A percentile compares a stretch with the other conserved stretches of the same genome.
These are phyloP conservation scores for Huntiella abstrusa DNA, from an alignment of 2,329 filamentous ascomycete genomes.

Conservation along the genomic window DNA sequence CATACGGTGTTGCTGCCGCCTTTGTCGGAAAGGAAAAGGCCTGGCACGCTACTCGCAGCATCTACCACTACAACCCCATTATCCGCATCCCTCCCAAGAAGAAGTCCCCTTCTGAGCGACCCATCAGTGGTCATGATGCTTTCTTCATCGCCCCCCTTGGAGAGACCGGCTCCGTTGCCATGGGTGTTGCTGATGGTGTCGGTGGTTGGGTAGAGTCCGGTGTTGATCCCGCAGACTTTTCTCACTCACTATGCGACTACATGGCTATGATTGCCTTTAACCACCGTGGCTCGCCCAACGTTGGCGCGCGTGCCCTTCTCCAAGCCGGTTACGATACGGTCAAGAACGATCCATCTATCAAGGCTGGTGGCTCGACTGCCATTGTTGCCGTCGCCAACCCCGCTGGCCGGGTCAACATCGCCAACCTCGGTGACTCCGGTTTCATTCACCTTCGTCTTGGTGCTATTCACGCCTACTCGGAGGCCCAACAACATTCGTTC, in stretches of 20 bases:
- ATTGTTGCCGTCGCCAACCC: constrained; percentile 62
- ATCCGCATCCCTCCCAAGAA: constrained; percentile 35
- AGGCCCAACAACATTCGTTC: constrained; percentile 86
- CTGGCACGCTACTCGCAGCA: constrained; percentile 48
- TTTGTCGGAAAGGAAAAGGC: constrained; percentile 54
- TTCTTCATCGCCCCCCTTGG: constrained; percentile 83
- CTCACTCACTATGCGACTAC: constrained; percentile 79
- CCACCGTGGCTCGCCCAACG: constrained; percentile 39
- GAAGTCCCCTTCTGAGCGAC: constrained; percentile 39
- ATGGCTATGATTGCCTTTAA: constrained; percentile 61
- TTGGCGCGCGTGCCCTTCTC: constrained; percentile 25
- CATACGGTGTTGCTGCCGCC: constrained; percentile 54
- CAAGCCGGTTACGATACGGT: constrained; percentile 71
- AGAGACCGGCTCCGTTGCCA: constrained; percentile 50
- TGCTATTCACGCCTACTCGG: constrained; percentile 64
- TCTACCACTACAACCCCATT: constrained; percentile 54
- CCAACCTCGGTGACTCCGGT: constrained; percentile 89
- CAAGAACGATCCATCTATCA: constrained; percentile 51
- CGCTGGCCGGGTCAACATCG: constrained; percentile 63
- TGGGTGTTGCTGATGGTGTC: constrained; percentile 86
- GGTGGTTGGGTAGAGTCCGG: constrained; percentile 88
- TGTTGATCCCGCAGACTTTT: constrained; percentile 88
- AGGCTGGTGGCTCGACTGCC: constrained; percentile 79
- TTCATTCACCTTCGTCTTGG: constrained; percentile 76
- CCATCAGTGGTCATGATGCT: constrained; percentile 79